These are phyloP conservation scores for Flaveria floridana DNA, from an alignment of 140 eudicot genomes.

Conservation along the genomic window DNA sequence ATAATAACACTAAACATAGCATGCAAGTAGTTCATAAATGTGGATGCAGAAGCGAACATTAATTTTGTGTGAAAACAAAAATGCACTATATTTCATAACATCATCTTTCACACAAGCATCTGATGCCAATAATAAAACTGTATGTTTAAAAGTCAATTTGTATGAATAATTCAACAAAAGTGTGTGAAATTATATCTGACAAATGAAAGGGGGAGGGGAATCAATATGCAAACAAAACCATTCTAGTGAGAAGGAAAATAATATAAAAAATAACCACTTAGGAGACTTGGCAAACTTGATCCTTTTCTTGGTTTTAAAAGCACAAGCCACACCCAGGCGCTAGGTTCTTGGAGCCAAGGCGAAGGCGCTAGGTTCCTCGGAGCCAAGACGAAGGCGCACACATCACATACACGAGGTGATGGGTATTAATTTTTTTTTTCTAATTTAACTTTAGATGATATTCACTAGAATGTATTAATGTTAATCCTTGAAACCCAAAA, in stretches of 20 bases:
- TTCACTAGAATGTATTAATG: background rate
- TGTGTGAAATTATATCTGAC: background rate
- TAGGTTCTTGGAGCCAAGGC: background rate
- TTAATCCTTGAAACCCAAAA: background rate
- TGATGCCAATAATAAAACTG: too few species aligned
- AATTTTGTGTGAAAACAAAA: too few species aligned
- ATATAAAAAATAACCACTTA: background rate
- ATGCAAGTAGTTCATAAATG: background rate
- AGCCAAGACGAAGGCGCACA: background rate
- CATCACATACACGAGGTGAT: too few species aligned
- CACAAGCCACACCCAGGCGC: background rate
- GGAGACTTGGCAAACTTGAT: conserved; percentile 1
- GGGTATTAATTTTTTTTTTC: background rate
- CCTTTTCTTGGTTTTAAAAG: background rate
- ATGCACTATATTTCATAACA: too few species aligned
- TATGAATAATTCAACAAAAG: too few species aligned
- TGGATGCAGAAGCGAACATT: too few species aligned
- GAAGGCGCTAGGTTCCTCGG: background rate
- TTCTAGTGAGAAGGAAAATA: background rate
- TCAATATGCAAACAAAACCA: background rate
- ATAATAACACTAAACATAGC: background rate
- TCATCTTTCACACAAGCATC: too few species aligned
- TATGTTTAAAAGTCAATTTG: too few species aligned
- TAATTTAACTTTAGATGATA: background rate
- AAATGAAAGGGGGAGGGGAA: background rate